A percentile compares a stretch with the other conserved stretches of the same genome.
These are phyloP conservation scores for Emmonsiellopsis sp. DNA, from an alignment of 2,329 filamentous ascomycete genomes.

Conservation along the genomic window DNA sequence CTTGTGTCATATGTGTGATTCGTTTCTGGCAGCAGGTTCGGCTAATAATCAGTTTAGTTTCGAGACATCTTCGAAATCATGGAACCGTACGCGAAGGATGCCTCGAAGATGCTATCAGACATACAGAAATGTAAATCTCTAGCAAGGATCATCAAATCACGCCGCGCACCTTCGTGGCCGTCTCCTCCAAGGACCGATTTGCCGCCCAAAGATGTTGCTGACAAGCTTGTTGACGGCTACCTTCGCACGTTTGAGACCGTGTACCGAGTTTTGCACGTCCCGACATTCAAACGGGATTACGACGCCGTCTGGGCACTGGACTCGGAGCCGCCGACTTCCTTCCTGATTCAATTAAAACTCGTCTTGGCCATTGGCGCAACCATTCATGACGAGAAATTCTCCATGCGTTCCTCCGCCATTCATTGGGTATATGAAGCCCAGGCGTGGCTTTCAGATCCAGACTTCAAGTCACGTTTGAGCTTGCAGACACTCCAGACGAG, in stretches of 20 bases:
- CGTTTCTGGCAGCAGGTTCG: not conserved
- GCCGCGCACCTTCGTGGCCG: conserved; percentile 8
- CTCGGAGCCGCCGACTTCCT: conserved; percentile 31
- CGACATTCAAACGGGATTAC: conserved; percentile 48
- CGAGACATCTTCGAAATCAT: conserved; percentile 11
- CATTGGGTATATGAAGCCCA: conserved; percentile 29
- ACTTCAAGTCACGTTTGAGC: conserved; percentile 22
- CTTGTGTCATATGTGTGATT: not conserved
- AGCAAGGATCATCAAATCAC: conserved; percentile 40
- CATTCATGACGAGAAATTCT: conserved; percentile 29
- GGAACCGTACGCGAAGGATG: conserved; percentile 17
- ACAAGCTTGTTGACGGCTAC: conserved; percentile 45
- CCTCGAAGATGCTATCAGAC: conserved; percentile 23
- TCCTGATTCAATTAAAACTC: conserved; percentile 36
- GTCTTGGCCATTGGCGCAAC: conserved; percentile 33
- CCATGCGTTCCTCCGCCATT: conserved; percentile 33
- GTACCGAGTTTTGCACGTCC: conserved; percentile 49
- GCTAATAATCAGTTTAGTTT: conserved; percentile 22
- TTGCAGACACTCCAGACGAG: conserved; percentile 25
- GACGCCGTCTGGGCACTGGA: conserved; percentile 43
- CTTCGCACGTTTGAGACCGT: conserved; percentile 48
- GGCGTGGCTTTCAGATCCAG: conserved; percentile 23
- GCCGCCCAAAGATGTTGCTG: conserved; percentile 36
- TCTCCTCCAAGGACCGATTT: conserved; percentile 30
- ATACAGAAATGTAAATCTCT: conserved; percentile 43